Base-by-base conservation (phyloP, 2,329 filamentous ascomycete genomes). In the Ceratocystis huliohia region DNA sequence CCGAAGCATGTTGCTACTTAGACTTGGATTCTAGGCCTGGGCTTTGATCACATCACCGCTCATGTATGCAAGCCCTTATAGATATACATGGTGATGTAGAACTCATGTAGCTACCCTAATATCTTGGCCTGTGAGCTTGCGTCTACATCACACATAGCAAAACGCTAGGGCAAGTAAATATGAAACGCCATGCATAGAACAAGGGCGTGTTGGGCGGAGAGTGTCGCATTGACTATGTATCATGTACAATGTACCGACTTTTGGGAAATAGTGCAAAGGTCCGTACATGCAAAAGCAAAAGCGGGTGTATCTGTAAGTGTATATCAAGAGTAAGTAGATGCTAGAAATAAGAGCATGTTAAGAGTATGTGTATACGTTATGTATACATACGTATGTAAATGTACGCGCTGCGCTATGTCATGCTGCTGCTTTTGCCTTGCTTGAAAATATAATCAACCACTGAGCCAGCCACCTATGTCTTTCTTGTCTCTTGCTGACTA, bases 241-340 rank as follows among this genome's bases (percentile, higher is more conserved):
- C 30, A 37, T 59, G 56, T 59, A 59, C n/a, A 28, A 59, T 59
- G 56, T 59, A 37, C 28, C 56, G 56, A 59, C 56, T 30, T 59
- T 59, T 59, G 56, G 56, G 33, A 28, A 59, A 59, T n/a, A 59
- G 56, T 17, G 17, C 56, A 59, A 59, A 59, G 56, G 56, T 59
- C 56, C 56, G 10, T 62, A 62, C 59, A 62, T 62, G 22, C 2
- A 45, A 44, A 33, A 33, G 3, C 44, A 44, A 8, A 20, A 33
- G 28, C n/a, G n/a, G 5, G 17, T 61, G 30, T 61, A 15, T 13
- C 2, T 61, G 28, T 25, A 33, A 25, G 28, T 59, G 22, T n/a
- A 48, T 10, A 48, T 41, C 37, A 41, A 41, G 37, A 41, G 10
- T 2, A 41, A 41, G 33, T 62, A 20, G 10, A 62, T 62, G 22